Evolutionary conservation across 345 rosid genomes (phyloP).

Genomic region (Geranium rotundifolium): DNA sequence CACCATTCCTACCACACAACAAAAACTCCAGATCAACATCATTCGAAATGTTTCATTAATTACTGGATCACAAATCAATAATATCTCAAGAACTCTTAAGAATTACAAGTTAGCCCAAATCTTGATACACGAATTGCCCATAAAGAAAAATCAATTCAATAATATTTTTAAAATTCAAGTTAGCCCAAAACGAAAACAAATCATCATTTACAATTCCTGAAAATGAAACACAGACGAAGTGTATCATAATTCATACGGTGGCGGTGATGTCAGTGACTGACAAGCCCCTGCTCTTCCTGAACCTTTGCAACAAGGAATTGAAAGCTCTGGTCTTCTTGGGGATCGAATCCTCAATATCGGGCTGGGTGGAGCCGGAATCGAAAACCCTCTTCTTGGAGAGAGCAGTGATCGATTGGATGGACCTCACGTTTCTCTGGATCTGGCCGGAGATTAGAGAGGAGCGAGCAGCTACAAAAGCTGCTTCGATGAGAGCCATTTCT

Average conservation of each 20-base stretch:
- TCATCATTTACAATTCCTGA: background rate
- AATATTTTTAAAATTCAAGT: background rate
- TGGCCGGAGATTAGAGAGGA: conserved; percentile 24
- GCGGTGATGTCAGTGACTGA: conserved; percentile 59
- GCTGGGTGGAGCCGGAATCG: conserved; percentile 9
- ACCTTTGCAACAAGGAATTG: conserved; percentile 31
- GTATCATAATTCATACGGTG: too few relatives aligned
- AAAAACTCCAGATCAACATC: background rate
- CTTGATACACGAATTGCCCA: too few relatives aligned
- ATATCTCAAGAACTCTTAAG: too few relatives aligned
- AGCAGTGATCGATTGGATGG: conserved; percentile 22
- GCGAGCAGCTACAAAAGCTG: conserved; percentile 49
- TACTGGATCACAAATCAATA: too few relatives aligned
- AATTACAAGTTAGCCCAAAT: too few relatives aligned
- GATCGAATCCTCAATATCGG: conserved; percentile 53
- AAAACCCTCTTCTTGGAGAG: conserved; percentile 32
- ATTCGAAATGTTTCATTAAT: background rate
- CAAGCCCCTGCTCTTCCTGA: conserved; percentile 44
- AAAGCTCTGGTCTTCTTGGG: conserved; percentile 19
- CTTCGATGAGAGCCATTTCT: conserved; percentile 77
- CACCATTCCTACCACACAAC: conserved; percentile 70
- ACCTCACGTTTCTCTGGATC: conserved; percentile 20
- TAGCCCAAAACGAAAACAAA: conserved; percentile 3
- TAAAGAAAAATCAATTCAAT: too few relatives aligned
- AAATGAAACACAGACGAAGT: background rate